phyloP scores from a whole-genome alignment of 352 stramenopile species.

The Phytophthora brassicae region DNA sequence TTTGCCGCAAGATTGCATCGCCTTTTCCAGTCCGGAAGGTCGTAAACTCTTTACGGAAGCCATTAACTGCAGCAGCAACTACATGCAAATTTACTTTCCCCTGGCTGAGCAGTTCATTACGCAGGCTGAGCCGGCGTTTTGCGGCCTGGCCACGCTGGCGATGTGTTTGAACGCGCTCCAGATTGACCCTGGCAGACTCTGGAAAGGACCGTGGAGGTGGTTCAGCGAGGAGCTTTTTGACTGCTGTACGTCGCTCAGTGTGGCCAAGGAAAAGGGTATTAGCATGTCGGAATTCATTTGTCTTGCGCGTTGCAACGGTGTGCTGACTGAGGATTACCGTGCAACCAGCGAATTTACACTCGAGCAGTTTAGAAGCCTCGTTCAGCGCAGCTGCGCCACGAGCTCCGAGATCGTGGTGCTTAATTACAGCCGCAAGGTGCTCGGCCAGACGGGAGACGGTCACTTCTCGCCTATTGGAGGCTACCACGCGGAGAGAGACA shows the following conservation, averaged over 20 bases:
- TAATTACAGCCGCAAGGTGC: conserved; percentile 90
- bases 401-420: conserved; percentile 89
- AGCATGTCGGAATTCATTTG: conserved; percentile 72
- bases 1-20: conserved; percentile 75
- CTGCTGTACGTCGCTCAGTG: conserved; percentile 72
- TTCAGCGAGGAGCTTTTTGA: conserved; percentile 86
- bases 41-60: conserved; percentile 83
- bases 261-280: conserved; percentile 76
- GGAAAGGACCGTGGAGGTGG: conserved; percentile 82
- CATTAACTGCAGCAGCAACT: conserved; percentile 49
- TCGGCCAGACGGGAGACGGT: conserved; percentile 94
- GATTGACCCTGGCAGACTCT: conserved; percentile 73
- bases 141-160: conserved; percentile 80
- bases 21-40: conserved; percentile 86
- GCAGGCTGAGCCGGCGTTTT: conserved; percentile 92
- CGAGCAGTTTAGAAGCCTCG: conserved; percentile 56
- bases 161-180: conserved; percentile 83
- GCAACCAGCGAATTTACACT: conserved; percentile 54
- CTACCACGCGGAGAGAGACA: conserved; percentile 90
- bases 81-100: conserved; percentile 93
- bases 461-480: conserved; percentile 97
- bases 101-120: conserved; percentile 90
- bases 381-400: conserved; percentile 73
- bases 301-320: conserved; percentile 63
- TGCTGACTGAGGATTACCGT: conserved; percentile 48